These are phyloP conservation scores for Trichoderma hamatum DNA, from an alignment of 2,329 filamentous ascomycete species.

Conservation along the genomic window DNA sequence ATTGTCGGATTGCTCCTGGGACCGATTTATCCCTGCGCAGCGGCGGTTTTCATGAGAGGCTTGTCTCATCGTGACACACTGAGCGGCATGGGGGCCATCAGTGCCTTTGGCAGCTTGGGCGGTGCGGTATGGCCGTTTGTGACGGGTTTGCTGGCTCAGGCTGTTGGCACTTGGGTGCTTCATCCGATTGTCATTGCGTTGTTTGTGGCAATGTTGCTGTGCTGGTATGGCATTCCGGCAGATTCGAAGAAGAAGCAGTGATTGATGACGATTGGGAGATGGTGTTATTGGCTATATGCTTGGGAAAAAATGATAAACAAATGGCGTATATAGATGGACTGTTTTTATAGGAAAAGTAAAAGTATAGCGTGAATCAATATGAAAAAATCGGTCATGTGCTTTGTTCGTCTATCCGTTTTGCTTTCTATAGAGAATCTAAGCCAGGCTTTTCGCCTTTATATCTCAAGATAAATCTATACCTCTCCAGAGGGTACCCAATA, in stretches of 20 bases:
- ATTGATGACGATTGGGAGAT: background rate
- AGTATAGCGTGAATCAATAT: background rate
- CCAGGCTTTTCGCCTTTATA: background rate
- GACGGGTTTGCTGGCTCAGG: conserved; percentile 66
- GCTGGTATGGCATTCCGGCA: conserved; percentile 64
- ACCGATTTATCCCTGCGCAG: conserved; percentile 76
- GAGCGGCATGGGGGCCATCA: conserved; percentile 68
- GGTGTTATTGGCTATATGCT: background rate
- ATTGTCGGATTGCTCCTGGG: conserved; percentile 76
- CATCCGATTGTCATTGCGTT: conserved; percentile 68
- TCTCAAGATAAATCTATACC: conserved; percentile 7
- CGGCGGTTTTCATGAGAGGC: conserved; percentile 63
- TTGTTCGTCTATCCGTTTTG: conserved; percentile 13
- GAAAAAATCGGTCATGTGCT: background rate
- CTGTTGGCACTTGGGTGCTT: conserved; percentile 64
- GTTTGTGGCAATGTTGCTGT: conserved; percentile 66
- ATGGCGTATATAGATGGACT: background rate
- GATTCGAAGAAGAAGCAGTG: conserved; percentile 64
- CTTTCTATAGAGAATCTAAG: conserved; percentile 9
- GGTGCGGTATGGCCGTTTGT: conserved; percentile 69
- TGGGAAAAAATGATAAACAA: background rate
- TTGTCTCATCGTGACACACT: conserved; percentile 64
- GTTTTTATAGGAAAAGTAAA: background rate
- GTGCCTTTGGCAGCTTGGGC: conserved; percentile 69
- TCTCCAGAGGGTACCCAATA: conserved; percentile 7